Evolutionary conservation across 164 flowering plant species (phyloP).

Genomic region (Vitis amurensis): DNA sequence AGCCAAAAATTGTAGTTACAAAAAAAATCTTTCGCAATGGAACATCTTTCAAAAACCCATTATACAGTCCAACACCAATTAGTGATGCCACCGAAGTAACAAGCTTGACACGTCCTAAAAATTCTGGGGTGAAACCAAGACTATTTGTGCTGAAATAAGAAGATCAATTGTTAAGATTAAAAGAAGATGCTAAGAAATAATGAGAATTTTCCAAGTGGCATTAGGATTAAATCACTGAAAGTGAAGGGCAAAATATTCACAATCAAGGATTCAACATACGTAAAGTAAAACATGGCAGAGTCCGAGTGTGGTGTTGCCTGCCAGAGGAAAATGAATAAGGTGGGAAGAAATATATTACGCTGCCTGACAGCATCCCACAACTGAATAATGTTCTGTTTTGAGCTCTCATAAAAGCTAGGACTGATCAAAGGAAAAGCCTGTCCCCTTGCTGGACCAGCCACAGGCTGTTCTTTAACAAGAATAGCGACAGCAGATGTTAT

Average conservation of each 20-base stretch:
- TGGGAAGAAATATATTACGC: conserved; percentile 85
- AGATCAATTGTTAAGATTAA: not conserved
- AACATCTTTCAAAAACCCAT: conserved; percentile 85
- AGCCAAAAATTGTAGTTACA: conserved; percentile 65
- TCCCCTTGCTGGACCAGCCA: conserved; percentile 33
- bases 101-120: conserved; percentile 95
- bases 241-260: not conserved
- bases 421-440: conserved; percentile 28
- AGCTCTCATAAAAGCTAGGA: conserved; percentile 55
- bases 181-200: not conserved
- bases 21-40: conserved; percentile 83
- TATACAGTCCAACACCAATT: conserved; percentile 91
- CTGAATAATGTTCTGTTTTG: conserved; percentile 61
- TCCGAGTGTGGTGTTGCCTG: conserved; percentile 98
- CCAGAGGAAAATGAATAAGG: conserved; percentile 88
- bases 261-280: conserved; percentile 44
- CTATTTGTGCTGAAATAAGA: conserved; percentile 71
- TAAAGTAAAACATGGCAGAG: conserved; percentile 96
- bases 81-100: conserved; percentile 94
- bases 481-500: conserved; percentile 94
- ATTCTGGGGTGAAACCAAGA: conserved; percentile 94
- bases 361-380: conserved; percentile 79
- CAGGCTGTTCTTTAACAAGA: conserved; percentile 81
- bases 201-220: not conserved
- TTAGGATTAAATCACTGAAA: not conserved